Conservation (phyloP, 2,329 filamentous ascomycete genomes). For the Chrysosporium keratinophilum region DNA sequence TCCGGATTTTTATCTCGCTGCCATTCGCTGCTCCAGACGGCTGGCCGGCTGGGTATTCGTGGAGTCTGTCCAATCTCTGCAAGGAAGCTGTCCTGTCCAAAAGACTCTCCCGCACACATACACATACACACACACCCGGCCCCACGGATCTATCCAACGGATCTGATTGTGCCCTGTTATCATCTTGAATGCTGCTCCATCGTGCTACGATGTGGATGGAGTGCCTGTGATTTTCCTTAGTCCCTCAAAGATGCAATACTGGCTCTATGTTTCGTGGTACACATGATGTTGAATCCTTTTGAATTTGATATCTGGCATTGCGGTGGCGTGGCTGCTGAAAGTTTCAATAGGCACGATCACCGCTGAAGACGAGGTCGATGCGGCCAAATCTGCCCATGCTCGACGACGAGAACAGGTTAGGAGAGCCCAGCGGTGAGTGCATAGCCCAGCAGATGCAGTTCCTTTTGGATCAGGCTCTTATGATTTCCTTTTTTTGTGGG, state of each 20-base stretch:
- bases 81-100: background rate
- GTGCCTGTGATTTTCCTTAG: background rate
- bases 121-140: too few relatives aligned
- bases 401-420: constrained; percentile 24
- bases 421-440: constrained; percentile 22
- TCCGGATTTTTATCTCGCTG: background rate
- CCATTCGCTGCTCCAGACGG: background rate
- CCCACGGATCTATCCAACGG: too few relatives aligned
- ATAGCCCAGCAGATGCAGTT: background rate
- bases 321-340: constrained; percentile 3
- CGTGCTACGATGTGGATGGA: constrained; percentile 4
- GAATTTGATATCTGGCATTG: background rate
- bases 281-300: background rate
- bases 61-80: background rate
- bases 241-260: background rate
- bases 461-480: background rate
- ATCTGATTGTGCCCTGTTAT: too few relatives aligned
- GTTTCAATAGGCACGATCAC: constrained; percentile 3
- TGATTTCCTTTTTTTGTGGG: background rate
- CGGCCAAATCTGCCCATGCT: constrained; percentile 16
- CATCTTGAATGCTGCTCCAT: background rate
- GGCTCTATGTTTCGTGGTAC: constrained; percentile 2
- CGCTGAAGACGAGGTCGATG: constrained; percentile 11
- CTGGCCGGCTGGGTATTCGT: background rate
- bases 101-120: background rate